Evolutionary conservation across 352 stramenopile genomes (phyloP).

Genomic region (Pythium pyrilobum): DNA sequence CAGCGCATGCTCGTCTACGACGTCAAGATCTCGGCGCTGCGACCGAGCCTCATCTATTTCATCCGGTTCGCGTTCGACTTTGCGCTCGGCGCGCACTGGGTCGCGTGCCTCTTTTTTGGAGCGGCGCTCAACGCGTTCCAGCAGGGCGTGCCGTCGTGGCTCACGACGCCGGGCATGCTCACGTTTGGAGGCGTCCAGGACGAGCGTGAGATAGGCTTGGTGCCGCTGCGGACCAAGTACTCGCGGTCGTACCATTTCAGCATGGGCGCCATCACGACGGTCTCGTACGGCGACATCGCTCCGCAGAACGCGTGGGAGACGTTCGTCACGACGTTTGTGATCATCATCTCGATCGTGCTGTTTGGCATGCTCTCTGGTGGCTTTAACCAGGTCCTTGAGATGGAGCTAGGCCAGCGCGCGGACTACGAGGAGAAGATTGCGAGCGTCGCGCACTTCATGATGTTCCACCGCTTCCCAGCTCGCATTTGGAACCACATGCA

Average conservation of each 20-base stretch:
- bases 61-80: slow-evolving; percentile 35
- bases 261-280: slow-evolving; percentile 70
- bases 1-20: slow-evolving; percentile 60
- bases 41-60: slow-evolving; percentile 28
- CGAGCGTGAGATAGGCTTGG: slow-evolving; percentile 24
- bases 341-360: slow-evolving; percentile 53
- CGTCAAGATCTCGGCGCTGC: slow-evolving; percentile 12
- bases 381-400: slow-evolving; percentile 69
- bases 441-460: slow-evolving; percentile 51
- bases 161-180: slow-evolving; percentile 37
- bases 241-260: slow-evolving; percentile 60
- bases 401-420: slow-evolving; percentile 55
- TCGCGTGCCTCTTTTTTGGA: slow-evolving; percentile 25
- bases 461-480: slow-evolving; percentile 49
- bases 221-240: slow-evolving; percentile 37
- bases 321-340: slow-evolving; percentile 41
- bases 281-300: slow-evolving; percentile 66
- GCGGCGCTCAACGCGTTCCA: slow-evolving; percentile 6
- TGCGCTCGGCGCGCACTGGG: slow-evolving; percentile 21
- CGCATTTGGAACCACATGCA: slow-evolving; percentile 54
- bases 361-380: slow-evolving; percentile 73
- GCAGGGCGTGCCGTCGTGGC: slow-evolving; percentile 11
- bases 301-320: slow-evolving; percentile 63
- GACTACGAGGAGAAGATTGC: slow-evolving; percentile 65
- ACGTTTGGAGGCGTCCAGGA: slow-evolving; percentile 27